Conservation (phyloP, 1,284 basidiomycete species). For the Heterobasidion irregulare region DNA sequence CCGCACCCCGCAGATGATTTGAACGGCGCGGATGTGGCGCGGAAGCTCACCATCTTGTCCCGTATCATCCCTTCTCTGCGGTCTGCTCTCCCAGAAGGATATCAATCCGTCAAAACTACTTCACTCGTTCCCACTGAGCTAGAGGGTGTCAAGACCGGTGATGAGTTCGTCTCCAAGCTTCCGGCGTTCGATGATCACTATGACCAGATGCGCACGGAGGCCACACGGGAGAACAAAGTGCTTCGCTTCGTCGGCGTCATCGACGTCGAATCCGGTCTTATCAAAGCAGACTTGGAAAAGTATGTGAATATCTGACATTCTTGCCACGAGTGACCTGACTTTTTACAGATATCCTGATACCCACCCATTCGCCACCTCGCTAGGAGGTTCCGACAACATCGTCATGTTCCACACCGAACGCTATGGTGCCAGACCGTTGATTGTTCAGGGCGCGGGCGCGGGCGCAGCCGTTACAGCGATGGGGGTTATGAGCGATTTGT, state of each 20-base stretch:
- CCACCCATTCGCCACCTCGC: constrained; percentile 92
- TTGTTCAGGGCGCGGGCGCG: constrained; percentile 93
- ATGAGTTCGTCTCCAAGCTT: constrained; percentile 77
- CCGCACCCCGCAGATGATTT: constrained; percentile 97
- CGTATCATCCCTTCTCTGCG: constrained; percentile 60
- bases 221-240: constrained; percentile 73
- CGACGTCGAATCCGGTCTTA: constrained; percentile 65
- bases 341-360: constrained; percentile 68
- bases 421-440: constrained; percentile 78
- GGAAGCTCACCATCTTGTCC: constrained; percentile 93
- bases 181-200: constrained; percentile 84
- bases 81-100: constrained; percentile 57
- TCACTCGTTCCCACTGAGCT: constrained; percentile 83
- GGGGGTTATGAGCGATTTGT: constrained; percentile 84
- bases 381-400: constrained; percentile 96
- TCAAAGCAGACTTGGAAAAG: constrained; percentile 88
- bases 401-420: constrained; percentile 94
- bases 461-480: constrained; percentile 97
- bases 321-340: neutral
- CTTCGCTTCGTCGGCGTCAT: constrained; percentile 94
- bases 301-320: constrained; percentile 23
- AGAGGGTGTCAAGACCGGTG: constrained; percentile 57
- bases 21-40: constrained; percentile 93
- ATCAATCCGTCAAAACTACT: constrained; percentile 73
- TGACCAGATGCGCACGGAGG: constrained; percentile 68